These are phyloP conservation scores for Candida ulmi DNA, from an alignment of 805 yeast species.

Conservation along the genomic window DNA sequence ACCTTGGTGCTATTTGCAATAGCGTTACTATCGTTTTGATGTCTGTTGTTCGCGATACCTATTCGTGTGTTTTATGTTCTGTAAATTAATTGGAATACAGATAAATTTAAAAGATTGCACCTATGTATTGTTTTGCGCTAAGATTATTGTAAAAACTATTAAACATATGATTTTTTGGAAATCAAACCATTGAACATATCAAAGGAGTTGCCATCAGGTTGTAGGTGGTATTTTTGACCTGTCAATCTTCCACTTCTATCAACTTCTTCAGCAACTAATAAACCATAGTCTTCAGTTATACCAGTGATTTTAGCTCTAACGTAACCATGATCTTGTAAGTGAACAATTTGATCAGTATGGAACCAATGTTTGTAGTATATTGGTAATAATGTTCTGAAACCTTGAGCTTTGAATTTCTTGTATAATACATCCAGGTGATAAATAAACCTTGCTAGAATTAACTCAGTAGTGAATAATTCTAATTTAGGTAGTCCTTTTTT, in stretches of 20 bases:
- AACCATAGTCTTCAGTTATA: conserved; percentile 79
- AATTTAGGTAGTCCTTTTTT: conserved; percentile 29
- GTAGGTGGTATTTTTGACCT: conserved; percentile 61
- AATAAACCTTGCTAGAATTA: conserved; percentile 62
- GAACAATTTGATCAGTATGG: conserved; percentile 70
- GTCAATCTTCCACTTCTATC: conserved; percentile 39
- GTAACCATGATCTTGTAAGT: conserved; percentile 48
- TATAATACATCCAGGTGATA: conserved; percentile 60
- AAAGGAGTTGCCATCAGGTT: conserved; percentile 97
- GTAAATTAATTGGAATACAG: too few species aligned
- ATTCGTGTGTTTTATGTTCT: too few species aligned
- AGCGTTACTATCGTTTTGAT: too few species aligned
- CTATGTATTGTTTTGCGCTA: too few species aligned
- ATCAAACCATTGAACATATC: conserved; percentile 91
- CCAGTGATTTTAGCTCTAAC: conserved; percentile 67
- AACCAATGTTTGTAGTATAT: conserved; percentile 84
- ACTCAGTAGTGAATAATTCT: conserved; percentile 32
- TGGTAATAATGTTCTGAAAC: conserved; percentile 61
- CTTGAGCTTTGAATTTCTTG: conserved; percentile 50
- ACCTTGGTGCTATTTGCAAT: conserved; percentile 1
- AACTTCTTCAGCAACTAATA: conserved; percentile 70
- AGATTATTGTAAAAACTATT: too few species aligned
- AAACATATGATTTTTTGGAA: conserved; percentile 40
- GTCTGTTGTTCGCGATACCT: too few species aligned
- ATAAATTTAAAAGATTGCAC: too few species aligned